phyloP scores from a whole-genome alignment of 2,329 filamentous ascomycete genomes.

The Penicillium sp. region DNA sequence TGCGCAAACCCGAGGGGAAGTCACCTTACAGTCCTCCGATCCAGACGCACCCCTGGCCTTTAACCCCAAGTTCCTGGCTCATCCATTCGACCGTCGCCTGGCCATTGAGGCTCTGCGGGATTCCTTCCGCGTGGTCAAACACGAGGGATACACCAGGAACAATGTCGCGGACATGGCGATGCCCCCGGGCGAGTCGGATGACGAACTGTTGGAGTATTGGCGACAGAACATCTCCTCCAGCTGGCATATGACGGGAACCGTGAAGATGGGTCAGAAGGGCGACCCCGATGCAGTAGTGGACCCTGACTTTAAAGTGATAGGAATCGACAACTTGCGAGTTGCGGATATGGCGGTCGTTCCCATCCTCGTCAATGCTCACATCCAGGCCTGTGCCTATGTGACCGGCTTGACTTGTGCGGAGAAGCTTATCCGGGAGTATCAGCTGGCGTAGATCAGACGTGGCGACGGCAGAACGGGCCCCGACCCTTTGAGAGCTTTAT shows the following conservation, averaged over 20 bases:
- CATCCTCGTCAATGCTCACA: constrained; percentile 44
- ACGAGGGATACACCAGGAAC: constrained; percentile 43
- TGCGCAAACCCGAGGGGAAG: constrained; percentile 48
- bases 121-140: constrained; percentile 37
- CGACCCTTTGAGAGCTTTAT: too few species aligned
- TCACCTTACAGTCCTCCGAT: constrained; percentile 50
- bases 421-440: constrained; percentile 44
- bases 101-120: constrained; percentile 47
- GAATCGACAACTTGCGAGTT: constrained; percentile 36
- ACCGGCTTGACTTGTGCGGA: constrained; percentile 50
- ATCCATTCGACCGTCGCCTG: constrained; percentile 50
- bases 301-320: constrained; percentile 34
- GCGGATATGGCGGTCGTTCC: constrained; percentile 42
- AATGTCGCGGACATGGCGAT: constrained; percentile 39
- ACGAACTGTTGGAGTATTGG: constrained; percentile 50
- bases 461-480: too few species aligned
- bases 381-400: constrained; percentile 50
- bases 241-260: constrained; percentile 54
- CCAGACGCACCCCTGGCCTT: constrained; percentile 47
- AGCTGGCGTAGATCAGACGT: constrained; percentile 19
- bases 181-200: constrained; percentile 48
- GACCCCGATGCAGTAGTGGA: constrained; percentile 47
- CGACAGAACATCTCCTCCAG: constrained; percentile 42
- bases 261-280: constrained; percentile 49
- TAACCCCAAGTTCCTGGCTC: constrained; percentile 49